Percentiles rank a stretch among this genome's conserved stretches.
These are phyloP conservation scores for Phytophthora boehmeriae DNA, from an alignment of 352 stramenopile genomes.

Conservation along the genomic window DNA sequence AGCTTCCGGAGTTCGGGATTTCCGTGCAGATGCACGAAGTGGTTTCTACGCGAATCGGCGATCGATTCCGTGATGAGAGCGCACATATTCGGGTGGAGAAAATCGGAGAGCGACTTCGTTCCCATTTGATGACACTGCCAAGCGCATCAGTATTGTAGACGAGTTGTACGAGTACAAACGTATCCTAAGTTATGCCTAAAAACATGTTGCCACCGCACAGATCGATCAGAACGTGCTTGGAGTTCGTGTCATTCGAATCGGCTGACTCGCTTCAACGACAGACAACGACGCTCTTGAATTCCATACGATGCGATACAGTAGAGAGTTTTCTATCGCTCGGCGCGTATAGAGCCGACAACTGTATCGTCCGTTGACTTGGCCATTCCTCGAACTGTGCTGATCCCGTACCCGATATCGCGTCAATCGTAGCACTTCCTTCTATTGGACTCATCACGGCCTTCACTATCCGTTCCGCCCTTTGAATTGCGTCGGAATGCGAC, in stretches of 20 bases:
- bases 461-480: neutral
- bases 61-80: conserved; percentile 33
- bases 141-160: neutral
- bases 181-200: neutral
- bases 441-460: neutral
- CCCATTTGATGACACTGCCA: conserved; percentile 14
- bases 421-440: too few relatives aligned
- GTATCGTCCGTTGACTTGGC: too few relatives aligned
- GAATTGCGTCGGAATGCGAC: conserved; percentile 22
- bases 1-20: conserved; percentile 45
- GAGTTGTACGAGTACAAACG: neutral
- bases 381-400: too few relatives aligned
- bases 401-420: too few relatives aligned
- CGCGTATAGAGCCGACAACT: too few relatives aligned
- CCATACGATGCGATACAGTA: too few relatives aligned
- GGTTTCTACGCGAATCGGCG: conserved; percentile 40
- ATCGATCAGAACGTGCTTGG: neutral
- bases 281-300: too few relatives aligned
- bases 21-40: conserved; percentile 50
- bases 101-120: conserved; percentile 17
- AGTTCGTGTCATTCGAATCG: neutral
- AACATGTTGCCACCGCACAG: neutral
- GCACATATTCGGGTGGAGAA: conserved; percentile 15
- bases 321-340: too few relatives aligned
- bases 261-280: too few relatives aligned